Percentiles rank a stretch among this genome's conserved stretches.
These are phyloP conservation scores for Cladosporium austrohemisphaericum DNA, from an alignment of 2,329 filamentous ascomycete genomes.

Conservation along the genomic window DNA sequence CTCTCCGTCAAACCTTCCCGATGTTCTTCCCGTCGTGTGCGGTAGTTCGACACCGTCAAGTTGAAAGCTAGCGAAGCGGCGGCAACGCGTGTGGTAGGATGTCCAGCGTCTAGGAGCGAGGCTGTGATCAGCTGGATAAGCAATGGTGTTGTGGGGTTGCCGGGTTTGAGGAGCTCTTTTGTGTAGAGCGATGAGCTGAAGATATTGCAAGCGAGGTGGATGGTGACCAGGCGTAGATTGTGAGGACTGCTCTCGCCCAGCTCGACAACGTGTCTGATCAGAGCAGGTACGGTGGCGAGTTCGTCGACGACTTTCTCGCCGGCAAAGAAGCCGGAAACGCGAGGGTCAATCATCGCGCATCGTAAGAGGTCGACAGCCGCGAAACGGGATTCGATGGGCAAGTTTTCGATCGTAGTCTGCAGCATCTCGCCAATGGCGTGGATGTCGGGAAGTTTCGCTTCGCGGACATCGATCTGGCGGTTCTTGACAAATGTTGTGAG, in stretches of 20 bases:
- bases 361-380: slow-evolving; percentile 82
- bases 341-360: slow-evolving; percentile 69
- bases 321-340: slow-evolving; percentile 77
- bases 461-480: slow-evolving; percentile 57
- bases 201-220: slow-evolving; percentile 81
- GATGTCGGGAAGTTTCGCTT: slow-evolving; percentile 69
- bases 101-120: slow-evolving; percentile 72
- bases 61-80: slow-evolving; percentile 84
- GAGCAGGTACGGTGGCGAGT: slow-evolving; percentile 59
- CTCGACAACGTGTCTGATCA: slow-evolving; percentile 56
- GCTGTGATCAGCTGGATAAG: slow-evolving; percentile 69
- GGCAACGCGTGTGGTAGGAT: slow-evolving; percentile 72
- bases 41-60: slow-evolving; percentile 66
- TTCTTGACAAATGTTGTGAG: slow-evolving; percentile 69
- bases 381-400: slow-evolving; percentile 68
- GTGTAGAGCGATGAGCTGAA: slow-evolving; percentile 73
- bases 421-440: slow-evolving; percentile 52
- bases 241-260: slow-evolving; percentile 68
- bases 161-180: slow-evolving; percentile 33
- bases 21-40: slow-evolving; percentile 56
- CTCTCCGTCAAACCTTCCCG: slow-evolving; percentile 60
- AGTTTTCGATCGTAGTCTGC: slow-evolving; percentile 23
- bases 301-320: slow-evolving; percentile 55
- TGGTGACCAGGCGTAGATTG: slow-evolving; percentile 73
- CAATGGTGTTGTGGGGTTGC: slow-evolving; percentile 47